Conservation (phyloP, 169 alveolate species). For the Eimeria mitis region DNA sequence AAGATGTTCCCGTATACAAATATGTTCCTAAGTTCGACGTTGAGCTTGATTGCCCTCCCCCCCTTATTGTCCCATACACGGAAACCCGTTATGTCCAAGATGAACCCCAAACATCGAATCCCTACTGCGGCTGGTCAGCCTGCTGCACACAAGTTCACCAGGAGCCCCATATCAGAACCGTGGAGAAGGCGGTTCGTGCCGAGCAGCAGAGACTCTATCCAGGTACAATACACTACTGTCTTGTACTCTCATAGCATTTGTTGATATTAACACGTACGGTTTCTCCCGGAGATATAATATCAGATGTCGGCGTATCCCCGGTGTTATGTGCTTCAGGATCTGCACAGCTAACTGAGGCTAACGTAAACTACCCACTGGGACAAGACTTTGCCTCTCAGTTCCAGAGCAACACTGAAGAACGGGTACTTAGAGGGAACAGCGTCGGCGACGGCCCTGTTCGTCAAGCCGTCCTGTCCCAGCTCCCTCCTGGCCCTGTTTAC, state of each 20-base stretch:
- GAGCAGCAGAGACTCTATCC: conserved; percentile 73
- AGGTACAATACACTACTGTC: neutral
- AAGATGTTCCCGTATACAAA: conserved; percentile 92
- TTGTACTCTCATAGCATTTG: neutral
- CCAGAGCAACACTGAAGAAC: conserved; percentile 23
- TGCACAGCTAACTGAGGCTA: conserved; percentile 67
- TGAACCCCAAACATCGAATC: conserved; percentile 69
- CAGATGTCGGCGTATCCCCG: neutral
- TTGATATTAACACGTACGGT: neutral
- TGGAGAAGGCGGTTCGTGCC: conserved; percentile 55
- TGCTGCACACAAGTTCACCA: conserved; percentile 65
- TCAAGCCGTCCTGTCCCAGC: conserved; percentile 60
- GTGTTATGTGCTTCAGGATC: conserved; percentile 33
- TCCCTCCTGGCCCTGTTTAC: conserved; percentile 80
- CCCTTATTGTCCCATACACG: conserved; percentile 91
- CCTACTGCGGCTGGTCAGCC: conserved; percentile 66
- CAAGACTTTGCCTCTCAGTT: conserved; percentile 42
- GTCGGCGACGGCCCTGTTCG: conserved; percentile 51
- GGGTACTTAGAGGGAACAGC: conserved; percentile 27
- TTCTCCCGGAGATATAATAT: neutral
- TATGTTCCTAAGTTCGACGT: conserved; percentile 92
- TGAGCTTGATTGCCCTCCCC: conserved; percentile 93
- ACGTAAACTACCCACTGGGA: conserved; percentile 36
- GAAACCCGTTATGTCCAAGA: conserved; percentile 87
- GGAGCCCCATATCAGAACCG: conserved; percentile 63